phyloP scores from a whole-genome alignment of 2,329 filamentous ascomycete genomes.

The Hypocreales sp. region DNA sequence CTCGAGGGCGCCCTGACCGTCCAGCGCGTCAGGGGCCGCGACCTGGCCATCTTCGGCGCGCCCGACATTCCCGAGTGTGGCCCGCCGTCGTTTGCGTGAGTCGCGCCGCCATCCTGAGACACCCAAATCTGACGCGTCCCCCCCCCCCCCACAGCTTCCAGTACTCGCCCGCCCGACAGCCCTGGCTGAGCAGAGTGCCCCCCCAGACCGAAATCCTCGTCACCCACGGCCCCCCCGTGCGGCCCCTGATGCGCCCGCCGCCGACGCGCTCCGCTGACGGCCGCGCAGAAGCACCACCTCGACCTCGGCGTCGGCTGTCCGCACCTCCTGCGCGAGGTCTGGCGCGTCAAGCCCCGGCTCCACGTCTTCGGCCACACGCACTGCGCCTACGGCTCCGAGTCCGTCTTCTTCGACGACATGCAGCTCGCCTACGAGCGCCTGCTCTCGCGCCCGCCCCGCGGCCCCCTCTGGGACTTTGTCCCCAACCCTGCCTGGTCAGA shows the following conservation, averaged over 20 bases:
- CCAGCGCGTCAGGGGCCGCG: constrained; percentile 44
- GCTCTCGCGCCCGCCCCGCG: constrained; percentile 25
- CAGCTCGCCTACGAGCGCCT: constrained; percentile 60
- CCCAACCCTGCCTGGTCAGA: constrained; percentile 31
- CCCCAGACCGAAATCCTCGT: constrained; percentile 61
- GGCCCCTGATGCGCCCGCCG: too few relatives aligned
- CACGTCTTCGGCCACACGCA: constrained; percentile 84
- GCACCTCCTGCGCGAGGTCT: constrained; percentile 53
- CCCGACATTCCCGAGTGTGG: constrained; percentile 68
- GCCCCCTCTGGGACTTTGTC: constrained; percentile 28
- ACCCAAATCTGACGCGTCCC: background rate
- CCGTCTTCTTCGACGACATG: constrained; percentile 59
- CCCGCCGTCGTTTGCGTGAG: constrained; percentile 47
- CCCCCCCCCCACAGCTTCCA: constrained; percentile 40
- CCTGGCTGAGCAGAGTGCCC: constrained; percentile 60
- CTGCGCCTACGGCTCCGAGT: constrained; percentile 53
- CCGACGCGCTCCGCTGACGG: too few relatives aligned
- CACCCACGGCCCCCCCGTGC: constrained; percentile 63
- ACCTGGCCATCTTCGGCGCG: constrained; percentile 54
- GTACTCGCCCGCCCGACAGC: constrained; percentile 48
- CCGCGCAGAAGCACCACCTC: constrained; percentile 50
- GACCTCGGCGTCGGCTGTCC: constrained; percentile 57
- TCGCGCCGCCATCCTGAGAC: constrained; percentile 1
- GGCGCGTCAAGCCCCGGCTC: constrained; percentile 56
- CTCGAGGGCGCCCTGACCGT: constrained; percentile 54